phyloP scores from a whole-genome alignment of 306 rosid genomes.

The Cicer chorassanicum region DNA sequence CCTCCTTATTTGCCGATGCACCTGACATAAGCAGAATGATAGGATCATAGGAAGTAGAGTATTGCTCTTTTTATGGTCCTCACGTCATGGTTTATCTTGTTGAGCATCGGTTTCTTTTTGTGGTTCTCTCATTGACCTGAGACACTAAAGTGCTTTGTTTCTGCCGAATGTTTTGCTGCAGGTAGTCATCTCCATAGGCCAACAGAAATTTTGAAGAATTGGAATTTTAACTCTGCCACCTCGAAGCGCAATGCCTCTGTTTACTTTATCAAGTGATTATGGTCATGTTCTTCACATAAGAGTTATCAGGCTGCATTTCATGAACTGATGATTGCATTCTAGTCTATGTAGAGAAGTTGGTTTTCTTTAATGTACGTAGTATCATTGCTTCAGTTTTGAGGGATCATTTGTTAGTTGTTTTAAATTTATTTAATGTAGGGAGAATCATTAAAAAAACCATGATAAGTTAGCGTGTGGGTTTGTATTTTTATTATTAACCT shows the following conservation, averaged over 20 bases:
- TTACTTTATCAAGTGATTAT: constrained; percentile 35
- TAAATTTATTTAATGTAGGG: constrained; percentile 17
- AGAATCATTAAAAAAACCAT: neutral
- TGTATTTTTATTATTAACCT: neutral
- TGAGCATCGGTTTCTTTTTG: neutral
- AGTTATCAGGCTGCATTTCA: constrained; percentile 13
- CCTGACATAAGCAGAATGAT: constrained; percentile 8
- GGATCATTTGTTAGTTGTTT: constrained; percentile 28
- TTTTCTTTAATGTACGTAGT: no score
- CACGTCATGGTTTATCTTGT: constrained; percentile 16
- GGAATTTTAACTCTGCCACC: constrained; percentile 47
- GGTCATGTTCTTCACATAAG: constrained; percentile 35
- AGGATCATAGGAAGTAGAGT: constrained; percentile 6
- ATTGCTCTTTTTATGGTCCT: constrained; percentile 30
- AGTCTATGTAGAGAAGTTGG: neutral
- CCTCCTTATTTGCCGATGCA: constrained; percentile 16
- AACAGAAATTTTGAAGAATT: constrained; percentile 53
- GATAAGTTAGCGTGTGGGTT: neutral
- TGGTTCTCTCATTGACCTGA: constrained; percentile 35
- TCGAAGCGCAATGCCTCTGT: constrained; percentile 24
- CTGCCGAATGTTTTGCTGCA: constrained; percentile 48
- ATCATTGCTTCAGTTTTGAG: constrained; percentile 35
- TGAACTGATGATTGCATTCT: constrained; percentile 14
- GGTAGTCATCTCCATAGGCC: constrained; percentile 66
- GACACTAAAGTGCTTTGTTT: constrained; percentile 26